A percentile compares a stretch with the other conserved stretches of the same genome.
phyloP scores from a whole-genome alignment of 164 flowering plant species.

The Magnolia officinalis region DNA sequence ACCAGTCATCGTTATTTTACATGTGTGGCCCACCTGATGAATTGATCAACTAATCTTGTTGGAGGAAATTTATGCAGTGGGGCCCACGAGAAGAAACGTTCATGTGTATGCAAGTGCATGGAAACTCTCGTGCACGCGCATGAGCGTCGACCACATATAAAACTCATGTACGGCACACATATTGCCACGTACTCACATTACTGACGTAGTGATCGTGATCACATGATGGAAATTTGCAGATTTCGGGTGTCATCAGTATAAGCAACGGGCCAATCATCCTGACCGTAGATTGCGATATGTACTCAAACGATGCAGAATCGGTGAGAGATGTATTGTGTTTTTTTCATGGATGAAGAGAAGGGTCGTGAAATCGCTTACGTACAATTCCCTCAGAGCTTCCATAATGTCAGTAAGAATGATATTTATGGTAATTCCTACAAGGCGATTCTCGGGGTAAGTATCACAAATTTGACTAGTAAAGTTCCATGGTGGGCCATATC shows the following conservation, averaged over 20 bases:
- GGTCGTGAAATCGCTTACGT: constrained; percentile 58
- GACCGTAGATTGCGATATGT: constrained; percentile 83
- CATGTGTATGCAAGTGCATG: too few species aligned
- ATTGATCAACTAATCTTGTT: neutral
- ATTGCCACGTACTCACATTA: too few species aligned
- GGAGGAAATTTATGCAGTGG: neutral
- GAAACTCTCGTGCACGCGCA: neutral
- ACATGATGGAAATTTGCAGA: constrained; percentile 26
- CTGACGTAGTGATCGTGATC: neutral
- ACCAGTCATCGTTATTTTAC: neutral
- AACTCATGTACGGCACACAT: neutral
- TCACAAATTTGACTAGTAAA: neutral
- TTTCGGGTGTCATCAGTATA: constrained; percentile 68
- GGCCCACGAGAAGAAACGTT: too few species aligned
- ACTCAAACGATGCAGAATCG: constrained; percentile 50
- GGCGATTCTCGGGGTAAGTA: constrained; percentile 7
- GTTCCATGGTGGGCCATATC: neutral
- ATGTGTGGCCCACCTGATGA: neutral
- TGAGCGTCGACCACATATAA: neutral
- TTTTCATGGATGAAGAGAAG: constrained; percentile 63
- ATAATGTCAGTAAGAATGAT: constrained; percentile 53
- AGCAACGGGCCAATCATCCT: constrained; percentile 59
- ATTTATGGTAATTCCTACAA: constrained; percentile 28
- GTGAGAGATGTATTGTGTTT: constrained; percentile 64
- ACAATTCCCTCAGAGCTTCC: constrained; percentile 62